A percentile compares a stretch with the other conserved stretches of the same genome.
Evolutionary conservation across 2,329 filamentous ascomycete genomes (phyloP).

Genomic region (Coniochaeta hoffmannii): DNA sequence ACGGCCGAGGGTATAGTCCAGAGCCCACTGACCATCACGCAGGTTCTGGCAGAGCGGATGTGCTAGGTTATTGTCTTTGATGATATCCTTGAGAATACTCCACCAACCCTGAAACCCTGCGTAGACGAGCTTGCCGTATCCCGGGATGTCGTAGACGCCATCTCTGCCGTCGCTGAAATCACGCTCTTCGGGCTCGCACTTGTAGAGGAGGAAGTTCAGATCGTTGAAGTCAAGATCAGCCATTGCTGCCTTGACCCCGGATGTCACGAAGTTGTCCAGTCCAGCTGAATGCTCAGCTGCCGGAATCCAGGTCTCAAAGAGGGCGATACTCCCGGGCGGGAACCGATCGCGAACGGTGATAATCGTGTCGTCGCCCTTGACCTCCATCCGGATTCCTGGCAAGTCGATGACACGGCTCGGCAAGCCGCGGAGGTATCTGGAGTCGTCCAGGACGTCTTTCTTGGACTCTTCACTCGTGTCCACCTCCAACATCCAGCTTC

Average conservation of each 20-base stretch:
- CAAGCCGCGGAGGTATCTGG: slow-evolving; percentile 68
- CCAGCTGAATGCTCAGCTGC: slow-evolving; percentile 76
- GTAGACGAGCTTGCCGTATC: slow-evolving; percentile 50
- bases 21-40: slow-evolving; percentile 81
- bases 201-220: slow-evolving; percentile 86
- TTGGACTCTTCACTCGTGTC: slow-evolving; percentile 67
- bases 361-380: slow-evolving; percentile 64
- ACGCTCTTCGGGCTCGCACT: slow-evolving; percentile 80
- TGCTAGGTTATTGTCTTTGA: slow-evolving; percentile 82
- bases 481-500: slow-evolving; percentile 88
- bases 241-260: slow-evolving; percentile 74
- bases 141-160: slow-evolving; percentile 51
- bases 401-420: slow-evolving; percentile 73
- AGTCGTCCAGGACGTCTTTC: slow-evolving; percentile 58
- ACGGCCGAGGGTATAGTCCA: slow-evolving; percentile 79
- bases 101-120: slow-evolving; percentile 98
- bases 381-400: slow-evolving; percentile 64
- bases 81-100: slow-evolving; percentile 80
- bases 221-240: slow-evolving; percentile 67
- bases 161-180: slow-evolving; percentile 73
- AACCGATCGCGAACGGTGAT: slow-evolving; percentile 79
- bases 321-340: slow-evolving; percentile 85
- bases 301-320: slow-evolving; percentile 96
- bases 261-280: slow-evolving; percentile 79
- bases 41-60: slow-evolving; percentile 92